These are phyloP conservation scores for Gorgonomyces haynaldii DNA, from an alignment of 192 early-diverging fungal species.

Conservation along the genomic window DNA sequence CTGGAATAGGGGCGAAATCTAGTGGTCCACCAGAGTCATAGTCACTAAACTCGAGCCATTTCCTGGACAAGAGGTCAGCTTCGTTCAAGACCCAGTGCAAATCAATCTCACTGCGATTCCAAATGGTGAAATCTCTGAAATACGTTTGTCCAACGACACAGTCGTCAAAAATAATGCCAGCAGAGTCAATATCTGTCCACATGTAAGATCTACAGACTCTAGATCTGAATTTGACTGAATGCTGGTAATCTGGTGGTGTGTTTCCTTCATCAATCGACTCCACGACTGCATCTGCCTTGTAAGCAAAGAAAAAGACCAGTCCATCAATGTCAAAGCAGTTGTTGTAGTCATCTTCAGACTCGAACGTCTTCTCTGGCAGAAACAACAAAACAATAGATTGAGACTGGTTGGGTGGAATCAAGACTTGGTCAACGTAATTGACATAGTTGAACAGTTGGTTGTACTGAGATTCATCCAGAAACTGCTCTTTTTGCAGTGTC, in stretches of 20 bases:
- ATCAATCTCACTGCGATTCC: conserved; percentile 75
- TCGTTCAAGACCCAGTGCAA: conserved; percentile 75
- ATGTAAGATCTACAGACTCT: conserved; percentile 82
- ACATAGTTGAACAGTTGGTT: conserved; percentile 93
- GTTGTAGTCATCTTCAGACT: conserved; percentile 41
- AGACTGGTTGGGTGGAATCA: conserved; percentile 53
- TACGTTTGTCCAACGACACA: conserved; percentile 82
- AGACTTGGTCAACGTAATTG: conserved; percentile 61
- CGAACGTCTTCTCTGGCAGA: conserved; percentile 43
- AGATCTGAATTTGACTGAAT: conserved; percentile 53
- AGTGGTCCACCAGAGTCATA: conserved; percentile 54
- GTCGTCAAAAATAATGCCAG: conserved; percentile 87
- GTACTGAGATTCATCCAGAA: conserved; percentile 44
- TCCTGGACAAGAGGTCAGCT: conserved; percentile 50
- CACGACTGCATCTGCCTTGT: conserved; percentile 20
- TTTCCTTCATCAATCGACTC: not conserved
- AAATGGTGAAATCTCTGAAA: conserved; percentile 80
- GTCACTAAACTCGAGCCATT: conserved; percentile 64
- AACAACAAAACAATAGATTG: conserved; percentile 71
- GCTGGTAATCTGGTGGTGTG: conserved; percentile 3
- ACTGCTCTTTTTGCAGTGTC: not conserved
- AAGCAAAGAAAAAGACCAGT: conserved; percentile 70
- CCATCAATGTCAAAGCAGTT: conserved; percentile 72
- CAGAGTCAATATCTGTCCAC: conserved; percentile 84
- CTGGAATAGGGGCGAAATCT: conserved; percentile 49